Conservation (phyloP, 768 basidiomycete genomes). For the Russula dissimulans region DNA sequence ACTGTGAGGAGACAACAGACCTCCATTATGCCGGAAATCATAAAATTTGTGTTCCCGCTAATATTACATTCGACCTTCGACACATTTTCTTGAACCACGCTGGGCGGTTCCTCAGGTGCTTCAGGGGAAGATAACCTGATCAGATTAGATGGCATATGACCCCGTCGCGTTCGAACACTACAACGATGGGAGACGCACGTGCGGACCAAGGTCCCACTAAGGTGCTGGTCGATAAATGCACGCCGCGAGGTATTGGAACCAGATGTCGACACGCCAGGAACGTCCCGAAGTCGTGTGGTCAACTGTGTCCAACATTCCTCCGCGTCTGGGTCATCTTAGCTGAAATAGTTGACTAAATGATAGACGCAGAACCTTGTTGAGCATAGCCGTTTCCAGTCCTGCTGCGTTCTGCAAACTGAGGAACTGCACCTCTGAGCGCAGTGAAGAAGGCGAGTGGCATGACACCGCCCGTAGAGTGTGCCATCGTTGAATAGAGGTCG, state of each 20-base stretch:
- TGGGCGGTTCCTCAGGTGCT: slow-evolving; percentile 65
- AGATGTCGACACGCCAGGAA: slow-evolving; percentile 38
- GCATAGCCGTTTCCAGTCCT: slow-evolving; percentile 39
- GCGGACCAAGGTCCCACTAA: slow-evolving; percentile 70
- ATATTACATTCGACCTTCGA: slow-evolving; percentile 94
- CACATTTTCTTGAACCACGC: slow-evolving; percentile 57
- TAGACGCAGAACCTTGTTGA: slow-evolving; percentile 52
- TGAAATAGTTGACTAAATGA: not conserved
- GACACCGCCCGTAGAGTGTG: slow-evolving; percentile 63
- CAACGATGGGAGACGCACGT: slow-evolving; percentile 36
- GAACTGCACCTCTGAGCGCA: slow-evolving; percentile 64
- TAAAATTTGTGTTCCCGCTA: slow-evolving; percentile 73
- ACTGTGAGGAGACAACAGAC: slow-evolving; percentile 22
- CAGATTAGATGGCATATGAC: not conserved
- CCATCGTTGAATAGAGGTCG: slow-evolving; percentile 66
- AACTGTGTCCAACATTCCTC: slow-evolving; percentile 85
- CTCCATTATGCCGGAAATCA: slow-evolving; percentile 77
- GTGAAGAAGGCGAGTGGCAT: slow-evolving; percentile 62
- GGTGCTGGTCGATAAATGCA: slow-evolving; percentile 65
- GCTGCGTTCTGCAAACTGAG: slow-evolving; percentile 82
- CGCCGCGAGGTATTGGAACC: slow-evolving; percentile 26
- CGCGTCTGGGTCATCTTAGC: slow-evolving; percentile 41
- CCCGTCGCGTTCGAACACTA: not conserved
- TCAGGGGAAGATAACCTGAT: slow-evolving; percentile 72
- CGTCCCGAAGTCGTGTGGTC: slow-evolving; percentile 59